phyloP scores from a whole-genome alignment of 148 eudicot genomes.

The Cornus controversa region DNA sequence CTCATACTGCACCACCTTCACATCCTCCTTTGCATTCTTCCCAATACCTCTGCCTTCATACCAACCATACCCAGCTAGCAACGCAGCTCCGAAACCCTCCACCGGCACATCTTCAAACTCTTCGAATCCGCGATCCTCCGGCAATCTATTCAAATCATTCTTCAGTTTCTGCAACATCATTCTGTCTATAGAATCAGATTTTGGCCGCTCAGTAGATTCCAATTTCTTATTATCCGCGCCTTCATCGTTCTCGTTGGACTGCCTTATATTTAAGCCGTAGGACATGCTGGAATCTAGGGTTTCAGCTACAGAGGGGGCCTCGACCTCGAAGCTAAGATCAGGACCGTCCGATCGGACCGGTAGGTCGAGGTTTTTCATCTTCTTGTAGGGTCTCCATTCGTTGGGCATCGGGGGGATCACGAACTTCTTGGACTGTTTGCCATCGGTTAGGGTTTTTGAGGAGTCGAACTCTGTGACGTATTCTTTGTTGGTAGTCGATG shows the following conservation, averaged over 20 bases:
- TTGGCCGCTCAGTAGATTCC: constrained; percentile 1
- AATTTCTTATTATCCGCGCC: neutral
- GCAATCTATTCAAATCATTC: constrained; percentile 58
- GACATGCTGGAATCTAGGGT: constrained; percentile 32
- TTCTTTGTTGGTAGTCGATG: constrained; percentile 10
- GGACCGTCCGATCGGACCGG: constrained; percentile 30
- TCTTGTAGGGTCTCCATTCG: constrained; percentile 52
- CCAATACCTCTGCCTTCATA: constrained; percentile 81
- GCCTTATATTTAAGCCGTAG: constrained; percentile 66
- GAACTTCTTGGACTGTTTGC: constrained; percentile 19
- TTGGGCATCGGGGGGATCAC: constrained; percentile 65
- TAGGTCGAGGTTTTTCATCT: constrained; percentile 63
- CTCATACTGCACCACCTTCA: constrained; percentile 53
- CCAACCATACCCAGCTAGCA: constrained; percentile 93
- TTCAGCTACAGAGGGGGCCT: neutral
- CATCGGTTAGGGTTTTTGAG: constrained; percentile 31
- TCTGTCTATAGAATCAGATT: neutral
- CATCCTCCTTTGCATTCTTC: constrained; percentile 68
- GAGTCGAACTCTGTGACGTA: constrained; percentile 63
- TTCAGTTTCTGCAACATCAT: constrained; percentile 55
- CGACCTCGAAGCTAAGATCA: constrained; percentile 50
- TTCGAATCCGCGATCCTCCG: constrained; percentile 58
- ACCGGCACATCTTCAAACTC: constrained; percentile 67
- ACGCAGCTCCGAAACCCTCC: constrained; percentile 74
- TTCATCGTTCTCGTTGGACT: constrained; percentile 1